These are phyloP conservation scores for Elaeagnus macrophylla DNA, from an alignment of 306 rosid genomes.

Conservation along the genomic window DNA sequence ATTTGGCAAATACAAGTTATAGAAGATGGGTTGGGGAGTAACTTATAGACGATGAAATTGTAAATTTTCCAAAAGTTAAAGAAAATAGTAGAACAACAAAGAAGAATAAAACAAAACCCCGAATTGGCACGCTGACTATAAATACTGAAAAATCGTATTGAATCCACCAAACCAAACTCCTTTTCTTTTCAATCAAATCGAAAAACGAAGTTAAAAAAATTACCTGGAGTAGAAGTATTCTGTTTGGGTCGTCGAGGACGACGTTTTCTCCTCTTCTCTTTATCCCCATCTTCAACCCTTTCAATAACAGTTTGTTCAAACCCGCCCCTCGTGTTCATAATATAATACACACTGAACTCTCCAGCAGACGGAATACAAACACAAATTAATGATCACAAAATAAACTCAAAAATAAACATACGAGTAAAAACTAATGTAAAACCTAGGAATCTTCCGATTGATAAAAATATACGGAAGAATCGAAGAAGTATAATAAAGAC, in stretches of 20 bases:
- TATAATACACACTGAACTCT: neutral
- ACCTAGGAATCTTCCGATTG: slow-evolving; percentile 35
- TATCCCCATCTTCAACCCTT: slow-evolving; percentile 53
- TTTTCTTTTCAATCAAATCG: neutral
- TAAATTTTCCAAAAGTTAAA: neutral
- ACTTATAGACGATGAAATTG: neutral
- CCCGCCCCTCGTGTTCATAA: slow-evolving; percentile 32
- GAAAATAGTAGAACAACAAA: neutral
- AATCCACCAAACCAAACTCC: neutral
- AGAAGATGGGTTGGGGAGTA: neutral
- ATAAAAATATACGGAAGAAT: slow-evolving; percentile 49
- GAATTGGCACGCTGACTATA: neutral
- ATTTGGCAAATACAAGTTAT: no score
- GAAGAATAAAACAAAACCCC: neutral
- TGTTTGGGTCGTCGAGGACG: slow-evolving; percentile 72
- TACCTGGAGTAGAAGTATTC: slow-evolving; percentile 31
- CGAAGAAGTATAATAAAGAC: neutral
- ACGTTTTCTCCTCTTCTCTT: slow-evolving; percentile 83
- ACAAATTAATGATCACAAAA: neutral
- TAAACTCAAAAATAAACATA: neutral
- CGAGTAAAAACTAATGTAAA: slow-evolving; percentile 1
- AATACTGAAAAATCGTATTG: neutral
- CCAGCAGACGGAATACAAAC: neutral
- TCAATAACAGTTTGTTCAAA: slow-evolving; percentile 43
- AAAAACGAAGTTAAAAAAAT: neutral